Evolutionary conservation across 441 rosid species (phyloP), one percentile per base, ranked within the genome.

Genomic region (Pelargonium hybrid): DNA sequence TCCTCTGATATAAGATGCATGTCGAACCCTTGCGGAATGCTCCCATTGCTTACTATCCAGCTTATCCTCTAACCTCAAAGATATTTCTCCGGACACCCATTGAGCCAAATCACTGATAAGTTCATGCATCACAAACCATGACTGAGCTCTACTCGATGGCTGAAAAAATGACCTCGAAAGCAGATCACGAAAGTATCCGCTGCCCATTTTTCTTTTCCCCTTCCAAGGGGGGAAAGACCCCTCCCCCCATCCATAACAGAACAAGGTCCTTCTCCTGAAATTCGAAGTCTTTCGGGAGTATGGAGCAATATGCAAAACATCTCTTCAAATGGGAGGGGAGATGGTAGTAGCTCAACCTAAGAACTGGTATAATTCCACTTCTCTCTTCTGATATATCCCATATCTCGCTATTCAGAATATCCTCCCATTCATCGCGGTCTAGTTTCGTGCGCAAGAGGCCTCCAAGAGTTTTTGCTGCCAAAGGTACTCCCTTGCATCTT

Each of bases 241-340:
- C 77, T n/a, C 77, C 82, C 1, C 77, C 85, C 56, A 75, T 77
- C 81, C 78, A 84, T 15, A 72, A 17, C 34, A 41, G 63, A 20
- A 78, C 41, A 20, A 80, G 47, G 0, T 65, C 43, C 0, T 74
- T 47, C 48, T 78, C 67, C 14, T 56, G 23, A 64, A 83, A 78
- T 26, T 43, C 54, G 0, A 74, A 71, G 41, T 52, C 77, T 50
- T 72, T 61, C 2, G 78, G 82, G 66, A 83, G 73, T 13, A 81
- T 2, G 0, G 82, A 72, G 77, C 81, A 83, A 5, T 74, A 80
- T 7, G 81, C 75, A 7, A 83, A 83, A 56, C 81, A 81, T 10
- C 43, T 73, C 48, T 81, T 83, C 20, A 81, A 72, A 8, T 77
- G 37, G 1, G 82, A 56, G 9, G 83, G 83, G 15, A 82, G 77